A percentile compares a stretch with the other conserved stretches of the same genome.
phyloP scores from a whole-genome alignment of 345 rosid species.

The Brassica carinata region DNA sequence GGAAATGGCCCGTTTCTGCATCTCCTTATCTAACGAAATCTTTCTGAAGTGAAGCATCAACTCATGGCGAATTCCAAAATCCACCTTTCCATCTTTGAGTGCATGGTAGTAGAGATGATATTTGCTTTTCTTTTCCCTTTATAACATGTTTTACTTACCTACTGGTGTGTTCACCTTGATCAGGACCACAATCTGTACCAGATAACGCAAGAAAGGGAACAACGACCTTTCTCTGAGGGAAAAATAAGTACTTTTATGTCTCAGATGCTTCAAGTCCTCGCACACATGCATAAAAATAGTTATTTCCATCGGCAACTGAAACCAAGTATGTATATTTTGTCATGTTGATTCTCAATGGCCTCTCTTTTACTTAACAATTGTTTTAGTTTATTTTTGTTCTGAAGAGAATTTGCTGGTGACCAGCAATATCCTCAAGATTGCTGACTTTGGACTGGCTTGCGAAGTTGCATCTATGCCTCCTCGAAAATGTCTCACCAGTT shows the following conservation, averaged over 20 bases:
- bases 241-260: conserved; percentile 70
- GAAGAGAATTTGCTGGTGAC: conserved; percentile 90
- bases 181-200: conserved; percentile 86
- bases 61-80: no score
- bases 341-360: no score
- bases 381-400: conserved; percentile 14
- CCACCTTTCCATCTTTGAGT: no score
- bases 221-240: conserved; percentile 64
- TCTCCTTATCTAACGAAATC: no score
- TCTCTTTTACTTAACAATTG: not conserved
- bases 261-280: conserved; percentile 84
- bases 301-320: conserved; percentile 89
- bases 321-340: conserved; percentile 51
- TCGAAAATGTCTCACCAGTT: no score
- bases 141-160: no score
- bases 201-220: conserved; percentile 67
- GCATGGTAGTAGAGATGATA: no score
- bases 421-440: conserved; percentile 66
- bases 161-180: not conserved
- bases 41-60: no score
- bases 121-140: no score
- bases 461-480: conserved; percentile 60
- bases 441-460: conserved; percentile 89
- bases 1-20: no score
- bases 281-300: conserved; percentile 83